Evolutionary conservation across 768 basidiomycete species (phyloP).

Genomic region (Lentinula raphanica): DNA sequence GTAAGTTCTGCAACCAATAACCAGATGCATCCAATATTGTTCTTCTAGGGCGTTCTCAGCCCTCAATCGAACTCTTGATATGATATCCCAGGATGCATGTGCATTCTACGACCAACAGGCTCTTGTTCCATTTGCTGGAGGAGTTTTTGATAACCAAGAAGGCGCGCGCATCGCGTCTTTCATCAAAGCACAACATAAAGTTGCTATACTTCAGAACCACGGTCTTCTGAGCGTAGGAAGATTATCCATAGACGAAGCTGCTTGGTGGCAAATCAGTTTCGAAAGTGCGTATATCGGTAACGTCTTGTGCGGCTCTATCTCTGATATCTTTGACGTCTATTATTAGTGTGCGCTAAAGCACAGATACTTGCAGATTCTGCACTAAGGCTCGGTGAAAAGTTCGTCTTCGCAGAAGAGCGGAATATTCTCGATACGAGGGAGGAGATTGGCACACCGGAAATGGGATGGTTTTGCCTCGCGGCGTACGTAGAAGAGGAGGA

Average conservation of each 20-base stretch:
- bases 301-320: neutral
- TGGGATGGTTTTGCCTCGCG: conserved; percentile 4
- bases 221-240: conserved; percentile 1
- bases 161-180: conserved; percentile 2
- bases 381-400: neutral
- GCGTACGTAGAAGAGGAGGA: conserved; percentile 5
- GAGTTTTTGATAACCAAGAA: conserved; percentile 5
- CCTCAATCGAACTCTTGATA: conserved; percentile 24
- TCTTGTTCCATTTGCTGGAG: conserved; percentile 3
- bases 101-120: conserved; percentile 17
- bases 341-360: conserved; percentile 2
- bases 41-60: conserved; percentile 30
- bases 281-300: neutral
- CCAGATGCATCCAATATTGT: neutral
- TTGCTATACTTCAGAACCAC: conserved; percentile 1
- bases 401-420: neutral
- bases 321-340: neutral
- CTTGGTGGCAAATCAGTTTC: conserved; percentile 5
- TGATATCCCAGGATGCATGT: conserved; percentile 29
- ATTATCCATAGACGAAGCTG: neutral
- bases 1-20: neutral
- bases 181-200: neutral
- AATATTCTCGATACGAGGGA: conserved; percentile 3
- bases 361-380: conserved; percentile 4
- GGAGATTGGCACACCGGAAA: conserved; percentile 3